A percentile compares a stretch with the other conserved stretches of the same genome.
Conservation (phyloP, 148 eudicot genomes). For the Salicornia ramosissima region DNA sequence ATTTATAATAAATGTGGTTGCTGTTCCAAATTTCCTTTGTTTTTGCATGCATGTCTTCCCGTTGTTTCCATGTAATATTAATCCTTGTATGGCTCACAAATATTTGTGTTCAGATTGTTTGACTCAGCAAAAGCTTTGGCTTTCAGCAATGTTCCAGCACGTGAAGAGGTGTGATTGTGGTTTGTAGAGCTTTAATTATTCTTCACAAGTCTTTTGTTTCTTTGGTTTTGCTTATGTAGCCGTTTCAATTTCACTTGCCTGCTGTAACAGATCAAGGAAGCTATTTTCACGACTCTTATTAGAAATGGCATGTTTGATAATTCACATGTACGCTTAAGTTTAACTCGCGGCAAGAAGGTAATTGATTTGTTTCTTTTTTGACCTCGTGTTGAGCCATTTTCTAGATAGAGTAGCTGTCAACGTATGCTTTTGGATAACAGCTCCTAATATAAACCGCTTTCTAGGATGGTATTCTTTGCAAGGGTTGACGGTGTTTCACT, state of each 20-base stretch:
- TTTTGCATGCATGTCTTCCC: too few relatives aligned
- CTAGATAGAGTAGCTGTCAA: not conserved
- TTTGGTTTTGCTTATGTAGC: conserved; percentile 1
- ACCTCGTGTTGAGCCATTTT: not conserved
- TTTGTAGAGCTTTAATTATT: not conserved
- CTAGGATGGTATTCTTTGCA: not conserved
- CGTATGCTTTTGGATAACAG: not conserved
- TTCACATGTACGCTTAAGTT: conserved; percentile 83
- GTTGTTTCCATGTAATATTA: not conserved
- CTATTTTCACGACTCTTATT: conserved; percentile 80
- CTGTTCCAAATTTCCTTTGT: not conserved
- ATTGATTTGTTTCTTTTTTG: not conserved
- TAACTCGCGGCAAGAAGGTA: conserved; percentile 98
- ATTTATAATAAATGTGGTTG: not conserved
- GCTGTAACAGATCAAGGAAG: conserved; percentile 74
- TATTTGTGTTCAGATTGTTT: conserved; percentile 53
- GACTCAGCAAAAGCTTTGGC: conserved; percentile 98
- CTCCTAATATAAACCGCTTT: not conserved
- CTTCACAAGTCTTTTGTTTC: not conserved
- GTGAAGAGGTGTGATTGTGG: conserved; percentile 57
- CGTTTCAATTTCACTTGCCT: conserved; percentile 9
- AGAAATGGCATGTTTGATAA: conserved; percentile 89
- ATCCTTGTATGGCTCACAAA: conserved; percentile 10
- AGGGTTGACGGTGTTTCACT: not conserved
- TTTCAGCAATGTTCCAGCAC: conserved; percentile 72